These are phyloP conservation scores for Termitomyces sp. DNA, from an alignment of 768 basidiomycete species.

Conservation along the genomic window DNA sequence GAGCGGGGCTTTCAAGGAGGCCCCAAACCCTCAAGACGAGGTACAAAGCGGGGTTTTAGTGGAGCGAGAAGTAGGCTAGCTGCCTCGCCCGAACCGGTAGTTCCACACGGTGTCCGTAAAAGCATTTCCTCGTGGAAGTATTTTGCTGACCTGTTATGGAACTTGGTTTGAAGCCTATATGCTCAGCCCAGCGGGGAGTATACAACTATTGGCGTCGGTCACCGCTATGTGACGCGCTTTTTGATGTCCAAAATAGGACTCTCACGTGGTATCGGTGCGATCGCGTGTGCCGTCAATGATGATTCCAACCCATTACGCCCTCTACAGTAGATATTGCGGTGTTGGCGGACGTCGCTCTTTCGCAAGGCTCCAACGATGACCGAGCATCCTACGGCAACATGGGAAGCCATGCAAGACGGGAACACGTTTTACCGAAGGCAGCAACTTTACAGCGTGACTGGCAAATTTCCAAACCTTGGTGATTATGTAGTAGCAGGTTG, in stretches of 20 bases:
- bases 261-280: background rate
- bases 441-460: constrained; percentile 77
- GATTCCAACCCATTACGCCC: background rate
- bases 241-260: background rate
- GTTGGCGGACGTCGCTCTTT: background rate
- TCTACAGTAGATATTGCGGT: background rate
- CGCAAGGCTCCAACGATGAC: constrained; percentile 25
- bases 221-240: too few species aligned
- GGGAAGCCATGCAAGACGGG: constrained; percentile 89
- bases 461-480: constrained; percentile 69
- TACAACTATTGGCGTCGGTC: too few species aligned
- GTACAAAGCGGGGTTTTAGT: too few species aligned
- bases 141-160: too few species aligned
- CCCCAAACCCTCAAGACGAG: too few species aligned
- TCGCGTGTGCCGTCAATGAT: background rate
- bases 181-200: too few species aligned
- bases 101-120: too few species aligned
- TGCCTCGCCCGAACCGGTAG: too few species aligned
- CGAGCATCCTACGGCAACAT: constrained; percentile 75
- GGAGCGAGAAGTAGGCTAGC: too few species aligned
- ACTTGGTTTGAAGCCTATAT: too few species aligned
- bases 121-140: too few species aligned
- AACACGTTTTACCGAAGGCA: constrained; percentile 85
- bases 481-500: constrained; percentile 82
- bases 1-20: too few species aligned